Evolutionary conservation across 306 rosid genomes (phyloP).

Genomic region (Rosa lucieae): DNA sequence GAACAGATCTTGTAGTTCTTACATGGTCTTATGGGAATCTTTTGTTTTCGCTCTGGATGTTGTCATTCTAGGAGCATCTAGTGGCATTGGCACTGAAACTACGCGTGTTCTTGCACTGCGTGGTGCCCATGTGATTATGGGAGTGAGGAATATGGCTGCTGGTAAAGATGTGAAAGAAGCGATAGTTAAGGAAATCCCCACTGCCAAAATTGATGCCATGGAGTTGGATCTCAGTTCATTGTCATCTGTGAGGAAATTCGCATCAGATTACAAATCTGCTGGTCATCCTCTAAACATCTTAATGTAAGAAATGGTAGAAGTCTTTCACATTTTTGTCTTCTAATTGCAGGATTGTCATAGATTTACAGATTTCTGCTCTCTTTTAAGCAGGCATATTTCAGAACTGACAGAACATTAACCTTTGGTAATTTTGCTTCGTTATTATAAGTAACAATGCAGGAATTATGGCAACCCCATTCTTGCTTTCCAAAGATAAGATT

Average conservation of each 20-base stretch:
- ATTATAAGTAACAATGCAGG: conserved; percentile 91
- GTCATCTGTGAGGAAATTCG: conserved; percentile 69
- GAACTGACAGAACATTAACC: neutral
- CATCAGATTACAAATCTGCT: conserved; percentile 49
- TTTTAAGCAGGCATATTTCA: conserved; percentile 11
- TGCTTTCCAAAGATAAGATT: conserved; percentile 67
- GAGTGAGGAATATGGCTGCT: conserved; percentile 60
- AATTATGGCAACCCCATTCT: conserved; percentile 64
- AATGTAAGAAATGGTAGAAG: conserved; percentile 54
- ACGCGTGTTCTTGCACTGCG: conserved; percentile 80
- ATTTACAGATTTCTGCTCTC: neutral
- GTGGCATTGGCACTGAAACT: conserved; percentile 86
- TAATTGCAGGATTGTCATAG: neutral
- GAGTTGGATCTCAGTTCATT: conserved; percentile 80
- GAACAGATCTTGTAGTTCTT: neutral
- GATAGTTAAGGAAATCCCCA: conserved; percentile 60
- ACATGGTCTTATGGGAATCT: neutral
- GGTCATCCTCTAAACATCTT: conserved; percentile 70
- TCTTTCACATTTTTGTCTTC: neutral
- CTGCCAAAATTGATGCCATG: conserved; percentile 70
- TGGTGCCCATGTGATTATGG: conserved; percentile 86
- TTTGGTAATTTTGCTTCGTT: conserved; percentile 23
- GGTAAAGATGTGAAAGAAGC: conserved; percentile 48
- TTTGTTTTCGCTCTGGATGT: conserved; percentile 20
- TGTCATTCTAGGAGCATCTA: conserved; percentile 61